These are phyloP conservation scores for Cymbidium sinense DNA, from an alignment of 106 monocot genomes.

Conservation along the genomic window DNA sequence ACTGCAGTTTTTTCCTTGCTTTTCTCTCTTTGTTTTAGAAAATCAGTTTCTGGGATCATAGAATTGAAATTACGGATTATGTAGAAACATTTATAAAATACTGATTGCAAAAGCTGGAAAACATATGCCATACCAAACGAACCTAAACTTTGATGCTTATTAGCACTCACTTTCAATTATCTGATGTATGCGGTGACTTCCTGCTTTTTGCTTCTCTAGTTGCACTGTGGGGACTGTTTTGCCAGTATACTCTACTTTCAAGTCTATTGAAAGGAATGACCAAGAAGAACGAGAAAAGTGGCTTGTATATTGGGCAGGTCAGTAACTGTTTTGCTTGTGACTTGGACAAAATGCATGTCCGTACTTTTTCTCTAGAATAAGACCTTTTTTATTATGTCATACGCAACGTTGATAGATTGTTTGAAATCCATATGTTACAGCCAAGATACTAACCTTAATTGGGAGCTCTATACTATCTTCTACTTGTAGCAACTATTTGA, in stretches of 20 bases:
- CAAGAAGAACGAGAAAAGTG: constrained; percentile 68
- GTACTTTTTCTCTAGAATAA: neutral
- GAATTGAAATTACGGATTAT: too few species aligned
- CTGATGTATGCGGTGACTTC: neutral
- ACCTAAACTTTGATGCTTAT: neutral
- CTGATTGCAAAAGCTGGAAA: neutral
- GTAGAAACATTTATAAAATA: neutral
- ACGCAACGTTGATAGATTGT: neutral
- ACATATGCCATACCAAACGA: neutral
- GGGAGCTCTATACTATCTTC: neutral
- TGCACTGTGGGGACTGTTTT: constrained; percentile 85
- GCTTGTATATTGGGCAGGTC: constrained; percentile 98
- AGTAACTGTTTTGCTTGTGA: constrained; percentile 6
- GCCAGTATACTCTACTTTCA: constrained; percentile 93
- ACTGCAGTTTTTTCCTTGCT: too few species aligned
- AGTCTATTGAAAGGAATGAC: constrained; percentile 84
- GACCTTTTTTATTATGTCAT: neutral
- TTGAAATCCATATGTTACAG: neutral
- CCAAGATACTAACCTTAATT: neutral
- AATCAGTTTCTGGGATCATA: neutral
- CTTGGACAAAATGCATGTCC: neutral
- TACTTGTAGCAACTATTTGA: neutral
- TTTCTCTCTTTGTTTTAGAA: neutral
- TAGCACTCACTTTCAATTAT: neutral
- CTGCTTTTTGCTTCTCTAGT: constrained; percentile 34